These are phyloP conservation scores for Agapanthus africanus DNA, from an alignment of 106 monocot species.

Conservation along the genomic window DNA sequence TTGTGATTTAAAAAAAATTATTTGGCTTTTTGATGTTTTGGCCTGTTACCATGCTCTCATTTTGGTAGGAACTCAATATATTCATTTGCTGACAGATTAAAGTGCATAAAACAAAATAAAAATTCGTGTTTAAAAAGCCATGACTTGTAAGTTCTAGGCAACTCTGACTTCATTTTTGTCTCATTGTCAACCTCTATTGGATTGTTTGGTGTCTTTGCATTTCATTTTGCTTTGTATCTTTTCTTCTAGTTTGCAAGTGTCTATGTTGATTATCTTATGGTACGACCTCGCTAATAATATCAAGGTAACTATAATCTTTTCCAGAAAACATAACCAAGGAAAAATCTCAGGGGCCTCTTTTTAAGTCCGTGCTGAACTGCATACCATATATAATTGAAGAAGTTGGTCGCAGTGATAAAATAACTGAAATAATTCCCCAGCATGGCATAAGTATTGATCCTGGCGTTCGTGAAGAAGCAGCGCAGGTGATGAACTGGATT, in stretches of 20 bases:
- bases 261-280: not conserved
- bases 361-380: conserved; percentile 94
- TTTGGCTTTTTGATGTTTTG: too few relatives aligned
- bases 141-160: not conserved
- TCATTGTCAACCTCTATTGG: not conserved
- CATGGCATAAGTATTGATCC: conserved; percentile 99
- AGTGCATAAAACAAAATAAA: not conserved
- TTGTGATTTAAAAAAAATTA: not conserved
- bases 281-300: not conserved
- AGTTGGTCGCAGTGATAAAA: conserved; percentile 88
- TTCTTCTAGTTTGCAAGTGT: not conserved
- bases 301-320: not conserved
- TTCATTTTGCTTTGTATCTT: not conserved
- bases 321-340: conserved; percentile 80
- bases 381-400: conserved; percentile 96
- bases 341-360: conserved; percentile 87
- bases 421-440: conserved; percentile 97
- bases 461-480: conserved; percentile 98
- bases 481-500: conserved; percentile 85
- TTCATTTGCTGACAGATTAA: not conserved
- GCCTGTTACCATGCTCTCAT: not conserved
- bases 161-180: not conserved
- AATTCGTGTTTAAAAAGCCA: not conserved
- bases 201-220: not conserved
- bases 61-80: not conserved